Evolutionary conservation across 192 early-diverging fungal genomes (phyloP).

Genomic region (Linnemannia exigua): DNA sequence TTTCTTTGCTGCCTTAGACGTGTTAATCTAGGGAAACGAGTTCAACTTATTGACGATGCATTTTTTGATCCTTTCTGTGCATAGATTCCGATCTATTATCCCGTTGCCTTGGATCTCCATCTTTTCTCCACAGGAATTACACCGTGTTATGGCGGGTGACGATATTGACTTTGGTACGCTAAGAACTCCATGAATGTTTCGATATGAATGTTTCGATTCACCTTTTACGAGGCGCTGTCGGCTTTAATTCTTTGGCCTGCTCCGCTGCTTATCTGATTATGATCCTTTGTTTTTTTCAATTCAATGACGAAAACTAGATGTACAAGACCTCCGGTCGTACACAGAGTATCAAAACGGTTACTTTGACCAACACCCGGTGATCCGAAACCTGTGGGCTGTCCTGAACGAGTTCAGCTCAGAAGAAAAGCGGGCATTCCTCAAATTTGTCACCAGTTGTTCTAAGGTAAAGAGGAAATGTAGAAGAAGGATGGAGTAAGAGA

Average conservation of each 20-base stretch:
- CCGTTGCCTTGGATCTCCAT: conserved; percentile 85
- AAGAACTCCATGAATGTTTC: too few relatives aligned
- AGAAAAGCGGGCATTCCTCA: conserved; percentile 75
- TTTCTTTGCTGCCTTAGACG: too few relatives aligned
- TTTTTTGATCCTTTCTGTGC: neutral
- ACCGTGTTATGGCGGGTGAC: conserved; percentile 75
- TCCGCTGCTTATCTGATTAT: conserved; percentile 54
- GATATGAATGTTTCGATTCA: too few relatives aligned
- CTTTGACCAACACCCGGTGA: conserved; percentile 79
- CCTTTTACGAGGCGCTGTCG: too few relatives aligned
- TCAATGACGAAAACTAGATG: conserved; percentile 52
- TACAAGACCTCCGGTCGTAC: conserved; percentile 72
- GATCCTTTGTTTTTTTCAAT: conserved; percentile 35
- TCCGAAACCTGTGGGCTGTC: conserved; percentile 77
- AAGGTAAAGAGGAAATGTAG: conserved; percentile 67
- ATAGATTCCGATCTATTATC: conserved; percentile 74
- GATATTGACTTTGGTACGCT: conserved; percentile 73
- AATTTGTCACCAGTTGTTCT: conserved; percentile 84
- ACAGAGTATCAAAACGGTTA: conserved; percentile 79
- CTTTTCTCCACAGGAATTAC: conserved; percentile 92
- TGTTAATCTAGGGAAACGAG: neutral
- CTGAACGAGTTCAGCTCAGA: conserved; percentile 71
- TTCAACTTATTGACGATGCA: neutral
- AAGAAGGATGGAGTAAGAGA: neutral
- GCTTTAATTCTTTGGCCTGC: too few relatives aligned